phyloP scores from a whole-genome alignment of 2,329 filamentous ascomycete species.

The Colletotrichum costaricense region DNA sequence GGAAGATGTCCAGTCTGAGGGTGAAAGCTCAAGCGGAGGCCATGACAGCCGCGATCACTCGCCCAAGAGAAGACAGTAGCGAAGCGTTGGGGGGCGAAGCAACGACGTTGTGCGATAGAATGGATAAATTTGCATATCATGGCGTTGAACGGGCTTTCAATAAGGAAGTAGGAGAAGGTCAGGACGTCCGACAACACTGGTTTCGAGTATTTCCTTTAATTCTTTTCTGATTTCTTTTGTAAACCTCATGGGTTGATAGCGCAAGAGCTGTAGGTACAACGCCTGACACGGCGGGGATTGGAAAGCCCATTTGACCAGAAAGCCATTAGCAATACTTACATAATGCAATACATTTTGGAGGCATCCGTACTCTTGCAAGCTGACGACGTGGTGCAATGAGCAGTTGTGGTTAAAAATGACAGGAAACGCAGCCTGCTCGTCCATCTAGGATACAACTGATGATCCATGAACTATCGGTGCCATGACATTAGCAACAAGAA shows the following conservation, averaged over 20 bases:
- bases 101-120: neutral
- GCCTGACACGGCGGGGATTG: neutral
- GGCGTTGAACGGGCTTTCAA: neutral
- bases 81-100: neutral
- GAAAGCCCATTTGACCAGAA: neutral
- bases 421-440: no score
- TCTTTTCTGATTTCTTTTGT: slow-evolving; percentile 15
- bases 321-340: slow-evolving; percentile 27
- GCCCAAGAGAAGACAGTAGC: slow-evolving; percentile 8
- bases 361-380: neutral
- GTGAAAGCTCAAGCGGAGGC: slow-evolving; percentile 38
- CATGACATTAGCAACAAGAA: neutral
- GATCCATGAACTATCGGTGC: neutral
- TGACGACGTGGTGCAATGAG: neutral
- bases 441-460: neutral
- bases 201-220: neutral
- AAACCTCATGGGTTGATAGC: neutral
- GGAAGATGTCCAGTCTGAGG: slow-evolving; percentile 46
- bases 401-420: no score
- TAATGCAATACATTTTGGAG: slow-evolving; percentile 19
- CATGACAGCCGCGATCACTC: slow-evolving; percentile 24
- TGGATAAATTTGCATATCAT: slow-evolving; percentile 6
- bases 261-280: neutral
- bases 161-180: neutral
- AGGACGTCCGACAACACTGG: neutral